Base-by-base conservation (phyloP, 1,284 basidiomycete genomes). In the Malassezia brasiliensis region DNA sequence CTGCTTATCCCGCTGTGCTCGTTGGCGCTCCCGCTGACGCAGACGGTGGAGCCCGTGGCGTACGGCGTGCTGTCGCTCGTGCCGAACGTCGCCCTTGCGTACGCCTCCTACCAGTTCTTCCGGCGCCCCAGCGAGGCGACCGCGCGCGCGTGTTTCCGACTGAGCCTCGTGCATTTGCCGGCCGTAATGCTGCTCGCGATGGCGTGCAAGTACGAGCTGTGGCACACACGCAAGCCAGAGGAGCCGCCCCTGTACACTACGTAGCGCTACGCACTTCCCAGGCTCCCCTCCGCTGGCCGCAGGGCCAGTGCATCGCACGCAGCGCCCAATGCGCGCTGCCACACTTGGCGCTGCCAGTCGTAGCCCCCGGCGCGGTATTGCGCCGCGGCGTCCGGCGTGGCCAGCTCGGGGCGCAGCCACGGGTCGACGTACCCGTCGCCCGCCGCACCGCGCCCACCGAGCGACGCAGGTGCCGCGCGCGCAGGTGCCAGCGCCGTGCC, bases 171-270 rank as follows among this genome's bases (percentile, higher is more conserved):
- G 83, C 93, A 93, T 77, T 75, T 98, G 53, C 93, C 94, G 0
- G 86, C 86, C 9, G 80, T 96, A 11, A 79, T 98, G 62, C 87
- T 85, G 0, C 78, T 98, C 58, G 91, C 93, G 83, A 91, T 99
- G 88, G 79, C 63, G 2, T 74, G 70, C 59, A 75, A 74, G 59
- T 55, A 63, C 9, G 68, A 68, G n/a, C 52, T 74, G 6, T 69
- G 70, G 68, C 56, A 36, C 19, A 38, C n/a, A 14, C 6, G 12
- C 31, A 35, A 5, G 15, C 28, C 17, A 22, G 47, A 47, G 12
- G 14, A 20, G 28, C 15, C 38, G 17, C 7, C 22, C 22, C n/a
- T 48, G 28, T 38, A 50, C 20, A 39, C 30, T 50, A 40, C 6
- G 25, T 28, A 28, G 25, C 25, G 25, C 25, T 28, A 28, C 3